Conservation (phyloP, 1,139 yeast species). For the Geotrichum carabidarum region DNA sequence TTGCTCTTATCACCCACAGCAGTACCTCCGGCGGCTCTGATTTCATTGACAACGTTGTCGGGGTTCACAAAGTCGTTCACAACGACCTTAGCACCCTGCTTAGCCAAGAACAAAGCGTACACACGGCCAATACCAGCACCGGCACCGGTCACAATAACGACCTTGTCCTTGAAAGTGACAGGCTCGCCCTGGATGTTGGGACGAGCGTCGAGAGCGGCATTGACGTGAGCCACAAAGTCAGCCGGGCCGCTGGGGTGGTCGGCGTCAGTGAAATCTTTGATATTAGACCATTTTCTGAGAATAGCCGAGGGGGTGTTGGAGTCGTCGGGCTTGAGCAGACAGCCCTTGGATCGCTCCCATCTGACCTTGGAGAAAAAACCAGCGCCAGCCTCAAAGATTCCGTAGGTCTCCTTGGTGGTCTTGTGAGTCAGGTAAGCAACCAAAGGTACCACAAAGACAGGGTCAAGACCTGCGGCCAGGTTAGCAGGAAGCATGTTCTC, state of each 20-base stretch:
- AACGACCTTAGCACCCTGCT: constrained; percentile 91
- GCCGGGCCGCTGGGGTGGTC: constrained; percentile 56
- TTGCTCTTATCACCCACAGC: constrained; percentile 89
- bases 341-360: constrained; percentile 93
- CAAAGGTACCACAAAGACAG: constrained; percentile 86
- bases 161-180: constrained; percentile 70
- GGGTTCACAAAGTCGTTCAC: constrained; percentile 84
- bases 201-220: constrained; percentile 36
- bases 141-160: constrained; percentile 90
- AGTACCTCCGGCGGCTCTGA: constrained; percentile 66
- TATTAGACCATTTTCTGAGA: constrained; percentile 59
- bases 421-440: constrained; percentile 78
- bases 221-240: constrained; percentile 38
- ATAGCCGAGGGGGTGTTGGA: constrained; percentile 85
- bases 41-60: constrained; percentile 67
- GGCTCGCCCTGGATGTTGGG: constrained; percentile 51
- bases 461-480: constrained; percentile 69
- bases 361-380: constrained; percentile 88
- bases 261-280: constrained; percentile 55
- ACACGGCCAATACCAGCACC: constrained; percentile 94
- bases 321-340: constrained; percentile 70
- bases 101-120: constrained; percentile 79
- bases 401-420: constrained; percentile 54
- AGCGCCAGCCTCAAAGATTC: constrained; percentile 88
- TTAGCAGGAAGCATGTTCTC: constrained; percentile 84